Evolutionary conservation across 2,329 filamentous ascomycete species (phyloP).

Genomic region (Alternaria hordeiaustralica): DNA sequence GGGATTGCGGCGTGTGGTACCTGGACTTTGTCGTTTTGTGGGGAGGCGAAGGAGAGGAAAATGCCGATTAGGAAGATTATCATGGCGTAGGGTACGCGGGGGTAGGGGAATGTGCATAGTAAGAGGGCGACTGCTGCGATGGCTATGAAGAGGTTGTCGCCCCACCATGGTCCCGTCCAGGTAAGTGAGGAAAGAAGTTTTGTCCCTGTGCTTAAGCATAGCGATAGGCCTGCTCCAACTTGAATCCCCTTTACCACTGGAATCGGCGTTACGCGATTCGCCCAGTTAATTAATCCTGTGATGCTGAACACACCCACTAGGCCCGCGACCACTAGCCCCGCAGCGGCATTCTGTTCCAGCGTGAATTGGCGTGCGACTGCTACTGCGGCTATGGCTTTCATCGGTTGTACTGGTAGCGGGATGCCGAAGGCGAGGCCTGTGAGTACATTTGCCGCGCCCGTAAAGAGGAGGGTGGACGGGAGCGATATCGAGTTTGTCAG

Average conservation of each 20-base stretch:
- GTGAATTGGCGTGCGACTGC: constrained; percentile 75
- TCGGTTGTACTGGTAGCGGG: constrained; percentile 87
- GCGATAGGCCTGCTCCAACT: constrained; percentile 84
- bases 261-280: constrained; percentile 76
- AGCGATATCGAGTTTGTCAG: constrained; percentile 80
- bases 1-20: constrained; percentile 62
- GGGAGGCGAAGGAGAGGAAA: constrained; percentile 63
- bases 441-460: constrained; percentile 82
- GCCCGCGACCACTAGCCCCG: constrained; percentile 78
- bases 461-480: constrained; percentile 84
- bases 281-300: constrained; percentile 78
- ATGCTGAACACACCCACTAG: constrained; percentile 78
- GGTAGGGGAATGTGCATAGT: constrained; percentile 68
- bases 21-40: constrained; percentile 15
- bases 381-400: constrained; percentile 89
- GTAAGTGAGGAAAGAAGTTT: constrained; percentile 70
- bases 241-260: constrained; percentile 95
- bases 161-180: constrained; percentile 70
- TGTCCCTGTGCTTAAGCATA: constrained; percentile 77
- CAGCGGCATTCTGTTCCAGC: constrained; percentile 76
- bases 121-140: constrained; percentile 75
- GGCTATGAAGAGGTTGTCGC: constrained; percentile 82
- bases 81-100: constrained; percentile 79
- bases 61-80: constrained; percentile 73
- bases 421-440: constrained; percentile 86